These are phyloP conservation scores for Rhinocladiella mackenziei DNA, from an alignment of 2,329 filamentous ascomycete genomes.

Conservation along the genomic window DNA sequence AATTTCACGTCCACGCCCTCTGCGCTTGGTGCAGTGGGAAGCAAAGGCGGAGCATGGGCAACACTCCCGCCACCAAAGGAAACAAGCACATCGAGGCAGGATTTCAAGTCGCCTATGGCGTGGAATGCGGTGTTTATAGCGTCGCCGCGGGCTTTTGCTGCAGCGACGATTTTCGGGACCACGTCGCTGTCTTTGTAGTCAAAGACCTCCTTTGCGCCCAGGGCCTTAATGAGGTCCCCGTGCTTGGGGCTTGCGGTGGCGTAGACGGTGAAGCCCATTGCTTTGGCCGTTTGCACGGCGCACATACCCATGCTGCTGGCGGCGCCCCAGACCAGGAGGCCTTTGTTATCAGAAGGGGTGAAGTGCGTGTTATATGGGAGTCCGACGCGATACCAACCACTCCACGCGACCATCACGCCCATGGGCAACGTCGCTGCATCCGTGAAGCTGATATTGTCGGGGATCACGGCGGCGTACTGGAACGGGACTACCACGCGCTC, in stretches of 20 bases:
- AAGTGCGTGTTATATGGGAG: slow-evolving; percentile 29
- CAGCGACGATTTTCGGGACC: slow-evolving; percentile 32
- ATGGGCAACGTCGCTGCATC: slow-evolving; percentile 32
- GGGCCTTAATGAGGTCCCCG: slow-evolving; percentile 36
- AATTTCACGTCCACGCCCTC: slow-evolving; percentile 25
- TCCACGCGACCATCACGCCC: slow-evolving; percentile 30
- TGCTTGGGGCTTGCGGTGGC: slow-evolving; percentile 40
- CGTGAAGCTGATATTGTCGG: slow-evolving; percentile 31
- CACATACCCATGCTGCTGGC: slow-evolving; percentile 41
- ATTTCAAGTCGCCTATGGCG: slow-evolving; percentile 39
- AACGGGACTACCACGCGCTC: slow-evolving; percentile 32
- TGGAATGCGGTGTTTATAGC: slow-evolving; percentile 10
- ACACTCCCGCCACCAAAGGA: slow-evolving; percentile 21
- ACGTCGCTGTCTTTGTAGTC: slow-evolving; percentile 39
- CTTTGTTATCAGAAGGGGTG: slow-evolving; percentile 27
- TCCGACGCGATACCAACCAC: slow-evolving; percentile 30
- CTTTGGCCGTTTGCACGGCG: slow-evolving; percentile 39
- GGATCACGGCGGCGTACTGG: slow-evolving; percentile 33
- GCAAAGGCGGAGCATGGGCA: slow-evolving; percentile 17
- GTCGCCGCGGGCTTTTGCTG: slow-evolving; percentile 28
- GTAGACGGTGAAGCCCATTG: slow-evolving; percentile 40
- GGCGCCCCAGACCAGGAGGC: slow-evolving; percentile 43
- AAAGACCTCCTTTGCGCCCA: slow-evolving; percentile 40
- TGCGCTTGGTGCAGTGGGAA: slow-evolving; percentile 10
- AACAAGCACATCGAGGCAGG: slow-evolving; percentile 33